Conservation (phyloP, 1,284 basidiomycete species). For the Dichomitus squalens region DNA sequence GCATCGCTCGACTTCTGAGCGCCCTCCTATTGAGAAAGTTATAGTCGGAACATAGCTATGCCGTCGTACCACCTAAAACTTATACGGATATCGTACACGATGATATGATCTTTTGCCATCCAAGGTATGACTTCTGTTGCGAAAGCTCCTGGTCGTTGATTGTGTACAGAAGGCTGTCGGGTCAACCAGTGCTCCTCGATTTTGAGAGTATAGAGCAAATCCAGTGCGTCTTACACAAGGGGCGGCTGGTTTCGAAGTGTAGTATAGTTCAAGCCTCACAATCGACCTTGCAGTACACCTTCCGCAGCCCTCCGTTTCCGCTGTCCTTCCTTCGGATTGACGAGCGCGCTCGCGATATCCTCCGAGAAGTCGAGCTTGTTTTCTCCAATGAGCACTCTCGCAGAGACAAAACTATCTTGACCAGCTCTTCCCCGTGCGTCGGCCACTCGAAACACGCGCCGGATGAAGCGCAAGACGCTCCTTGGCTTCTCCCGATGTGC, state of each 20-base stretch:
- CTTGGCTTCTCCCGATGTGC: neutral
- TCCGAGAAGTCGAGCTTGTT: neutral
- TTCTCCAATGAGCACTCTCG: neutral
- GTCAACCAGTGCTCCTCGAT: no score
- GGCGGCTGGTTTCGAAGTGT: no score
- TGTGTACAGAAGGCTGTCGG: no score
- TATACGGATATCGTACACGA: neutral
- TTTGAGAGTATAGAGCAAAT: neutral
- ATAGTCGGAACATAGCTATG: neutral
- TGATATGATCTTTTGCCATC: no score
- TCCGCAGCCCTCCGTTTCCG: neutral
- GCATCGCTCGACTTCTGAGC: neutral
- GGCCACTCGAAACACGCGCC: neutral
- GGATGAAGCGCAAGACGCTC: conserved; percentile 1
- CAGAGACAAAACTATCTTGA: neutral
- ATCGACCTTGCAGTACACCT: neutral
- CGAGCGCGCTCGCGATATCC: neutral
- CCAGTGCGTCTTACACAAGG: neutral
- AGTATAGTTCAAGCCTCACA: neutral
- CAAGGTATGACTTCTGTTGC: no score
- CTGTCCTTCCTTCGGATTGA: neutral
- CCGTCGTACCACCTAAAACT: neutral
- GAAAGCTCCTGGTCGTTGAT: no score
- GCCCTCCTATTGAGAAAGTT: neutral
- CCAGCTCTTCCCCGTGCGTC: no score